A percentile compares a stretch with the other conserved stretches of the same genome.
These are phyloP conservation scores for Dipteronia sinensis DNA, from an alignment of 345 rosid genomes.

Conservation along the genomic window DNA sequence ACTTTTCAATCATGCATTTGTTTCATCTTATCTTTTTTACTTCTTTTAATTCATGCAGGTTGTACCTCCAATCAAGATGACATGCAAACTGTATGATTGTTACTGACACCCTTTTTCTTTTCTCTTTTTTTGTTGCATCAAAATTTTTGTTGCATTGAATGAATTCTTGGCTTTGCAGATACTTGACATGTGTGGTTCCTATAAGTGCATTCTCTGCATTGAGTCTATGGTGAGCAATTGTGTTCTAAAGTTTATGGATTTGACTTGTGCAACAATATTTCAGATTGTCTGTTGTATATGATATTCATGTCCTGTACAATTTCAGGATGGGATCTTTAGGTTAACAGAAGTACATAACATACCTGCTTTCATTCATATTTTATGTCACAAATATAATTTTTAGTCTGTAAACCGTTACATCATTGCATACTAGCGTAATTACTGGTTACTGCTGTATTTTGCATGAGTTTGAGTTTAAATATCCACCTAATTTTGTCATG, in stretches of 20 bases:
- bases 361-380: neutral
- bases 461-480: neutral
- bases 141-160: neutral
- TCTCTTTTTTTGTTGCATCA: neutral
- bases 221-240: slow-evolving; percentile 82
- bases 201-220: slow-evolving; percentile 97
- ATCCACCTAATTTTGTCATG: neutral
- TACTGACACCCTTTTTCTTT: slow-evolving; percentile 15
- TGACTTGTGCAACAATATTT: neutral
- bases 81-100: slow-evolving; percentile 67
- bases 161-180: slow-evolving; percentile 46
- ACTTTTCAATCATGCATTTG: neutral
- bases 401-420: neutral
- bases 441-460: neutral
- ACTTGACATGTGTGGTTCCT: slow-evolving; percentile 86
- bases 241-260: neutral
- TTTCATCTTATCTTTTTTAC: neutral
- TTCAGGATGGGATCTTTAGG: neutral
- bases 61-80: slow-evolving; percentile 94
- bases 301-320: neutral
- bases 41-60: slow-evolving; percentile 52
- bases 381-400: neutral
- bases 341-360: neutral
- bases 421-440: neutral
- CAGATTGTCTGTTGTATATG: neutral